These are phyloP conservation scores for Lolium multiflorum DNA, from an alignment of 176 grass and related monocot species.

Conservation along the genomic window DNA sequence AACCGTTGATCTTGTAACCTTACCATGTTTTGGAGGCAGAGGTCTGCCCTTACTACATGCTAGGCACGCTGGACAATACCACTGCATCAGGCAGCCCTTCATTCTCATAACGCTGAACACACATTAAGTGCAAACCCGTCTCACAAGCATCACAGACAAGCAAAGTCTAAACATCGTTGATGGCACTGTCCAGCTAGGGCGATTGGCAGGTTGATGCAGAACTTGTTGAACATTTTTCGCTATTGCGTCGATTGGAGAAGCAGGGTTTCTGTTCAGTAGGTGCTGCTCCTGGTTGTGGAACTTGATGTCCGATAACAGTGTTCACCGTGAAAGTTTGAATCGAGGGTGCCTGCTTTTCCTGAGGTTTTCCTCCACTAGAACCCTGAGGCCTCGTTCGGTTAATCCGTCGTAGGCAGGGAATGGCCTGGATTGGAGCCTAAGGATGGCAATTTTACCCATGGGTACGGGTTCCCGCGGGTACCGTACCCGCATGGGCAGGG, in stretches of 20 bases:
- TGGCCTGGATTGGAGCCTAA: too few species aligned
- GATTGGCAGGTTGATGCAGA: conserved; percentile 43
- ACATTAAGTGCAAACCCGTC: conserved; percentile 66
- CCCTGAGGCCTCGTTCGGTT: too few species aligned
- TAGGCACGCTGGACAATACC: conserved; percentile 75
- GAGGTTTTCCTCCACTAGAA: conserved; percentile 37
- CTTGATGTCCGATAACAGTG: conserved; percentile 52
- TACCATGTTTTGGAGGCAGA: conserved; percentile 83
- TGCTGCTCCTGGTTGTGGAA: conserved; percentile 27
- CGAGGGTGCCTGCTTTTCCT: conserved; percentile 39
- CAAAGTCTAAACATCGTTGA: conserved; percentile 52
- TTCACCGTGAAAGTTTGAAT: conserved; percentile 42
- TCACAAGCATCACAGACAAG: conserved; percentile 89
- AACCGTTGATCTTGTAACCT: conserved; percentile 61
- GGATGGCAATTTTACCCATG: too few species aligned
- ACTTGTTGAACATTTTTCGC: conserved; percentile 52
- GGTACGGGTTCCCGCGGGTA: too few species aligned
- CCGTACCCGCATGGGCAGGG: too few species aligned
- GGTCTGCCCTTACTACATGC: conserved; percentile 56
- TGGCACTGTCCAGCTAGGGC: too few species aligned
- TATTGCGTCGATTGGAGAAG: conserved; percentile 56
- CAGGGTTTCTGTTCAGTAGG: conserved; percentile 10
- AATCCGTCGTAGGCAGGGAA: too few species aligned
- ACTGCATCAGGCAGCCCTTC: conserved; percentile 65
- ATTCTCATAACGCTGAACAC: conserved; percentile 53